A percentile compares a stretch with the other conserved stretches of the same genome.
Evolutionary conservation across 2,329 filamentous ascomycete genomes (phyloP).

Genomic region (Fusarium chuoi): DNA sequence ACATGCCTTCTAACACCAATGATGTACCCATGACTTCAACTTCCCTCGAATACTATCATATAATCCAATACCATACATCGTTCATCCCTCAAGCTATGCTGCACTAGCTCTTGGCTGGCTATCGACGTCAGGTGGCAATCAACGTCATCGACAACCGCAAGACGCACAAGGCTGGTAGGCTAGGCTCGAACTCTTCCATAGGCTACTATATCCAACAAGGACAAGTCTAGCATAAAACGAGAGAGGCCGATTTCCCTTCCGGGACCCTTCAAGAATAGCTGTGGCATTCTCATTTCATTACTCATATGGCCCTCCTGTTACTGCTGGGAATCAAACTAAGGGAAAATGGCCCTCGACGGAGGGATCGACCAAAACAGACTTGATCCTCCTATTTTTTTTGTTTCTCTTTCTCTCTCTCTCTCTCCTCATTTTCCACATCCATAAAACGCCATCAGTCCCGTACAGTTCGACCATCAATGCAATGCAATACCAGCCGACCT

Average conservation of each 20-base stretch:
- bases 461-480: conserved; percentile 44
- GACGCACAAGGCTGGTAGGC: conserved; percentile 1
- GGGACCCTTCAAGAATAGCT: background rate
- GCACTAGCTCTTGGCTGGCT: background rate
- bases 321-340: conserved; percentile 29
- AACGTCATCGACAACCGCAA: conserved; percentile 30
- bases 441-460: conserved; percentile 46
- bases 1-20: conserved; percentile 1
- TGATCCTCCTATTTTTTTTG: conserved; percentile 12
- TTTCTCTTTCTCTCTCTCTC: background rate
- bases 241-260: conserved; percentile 3
- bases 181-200: conserved; percentile 11
- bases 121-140: conserved; percentile 19
- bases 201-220: conserved; percentile 4
- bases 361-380: conserved; percentile 4
- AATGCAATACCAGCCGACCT: conserved; percentile 45
- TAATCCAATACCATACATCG: background rate
- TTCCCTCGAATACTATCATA: background rate
- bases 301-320: conserved; percentile 33
- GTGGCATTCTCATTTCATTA: conserved; percentile 39
- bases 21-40: background rate
- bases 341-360: conserved; percentile 15
- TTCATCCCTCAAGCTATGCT: background rate
- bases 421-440: conserved; percentile 36
- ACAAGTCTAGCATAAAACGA: conserved; percentile 17